phyloP scores from a whole-genome alignment of 1,284 basidiomycete species.

The Xerocomus minutiporus region DNA sequence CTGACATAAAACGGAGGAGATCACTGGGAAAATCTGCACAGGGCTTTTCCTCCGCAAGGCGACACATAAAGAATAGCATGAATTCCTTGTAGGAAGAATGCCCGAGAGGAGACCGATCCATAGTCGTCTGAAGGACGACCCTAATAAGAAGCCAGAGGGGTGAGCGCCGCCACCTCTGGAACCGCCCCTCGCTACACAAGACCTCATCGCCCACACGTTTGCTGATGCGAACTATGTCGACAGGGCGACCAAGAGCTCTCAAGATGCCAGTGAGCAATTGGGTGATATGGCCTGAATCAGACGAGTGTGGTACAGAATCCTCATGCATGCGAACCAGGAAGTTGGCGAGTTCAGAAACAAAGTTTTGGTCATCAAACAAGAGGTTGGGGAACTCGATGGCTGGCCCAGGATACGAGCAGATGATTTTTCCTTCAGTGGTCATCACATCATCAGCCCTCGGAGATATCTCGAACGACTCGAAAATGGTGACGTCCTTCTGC shows the following conservation, averaged over 20 bases:
- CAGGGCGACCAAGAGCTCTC: slow-evolving; percentile 20
- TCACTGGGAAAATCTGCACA: not conserved
- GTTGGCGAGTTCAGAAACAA: slow-evolving; percentile 25
- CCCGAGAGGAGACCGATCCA: slow-evolving; percentile 13
- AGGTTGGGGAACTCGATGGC: slow-evolving; percentile 23
- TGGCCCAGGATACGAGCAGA: slow-evolving; percentile 34
- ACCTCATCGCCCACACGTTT: slow-evolving; percentile 36
- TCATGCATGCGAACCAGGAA: slow-evolving; percentile 29
- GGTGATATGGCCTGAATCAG: slow-evolving; percentile 32
- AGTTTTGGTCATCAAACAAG: slow-evolving; percentile 17
- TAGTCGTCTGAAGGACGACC: slow-evolving; percentile 38
- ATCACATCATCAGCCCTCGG: slow-evolving; percentile 7
- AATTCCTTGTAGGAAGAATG: not conserved
- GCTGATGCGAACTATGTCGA: slow-evolving; percentile 20
- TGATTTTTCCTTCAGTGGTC: slow-evolving; percentile 29
- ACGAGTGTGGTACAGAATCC: slow-evolving; percentile 1
- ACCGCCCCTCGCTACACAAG: slow-evolving; percentile 13
- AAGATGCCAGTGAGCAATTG: slow-evolving; percentile 33
- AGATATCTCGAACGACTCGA: not conserved
- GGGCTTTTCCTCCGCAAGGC: not conserved
- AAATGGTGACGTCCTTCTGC: not conserved
- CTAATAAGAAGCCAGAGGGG: slow-evolving; percentile 34
- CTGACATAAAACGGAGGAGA: not conserved
- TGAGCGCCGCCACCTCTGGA: slow-evolving; percentile 33
- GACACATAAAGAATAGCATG: not conserved